Base-by-base conservation (phyloP, 371 early-diverging fungal species). In the Mucor plumbeus region DNA sequence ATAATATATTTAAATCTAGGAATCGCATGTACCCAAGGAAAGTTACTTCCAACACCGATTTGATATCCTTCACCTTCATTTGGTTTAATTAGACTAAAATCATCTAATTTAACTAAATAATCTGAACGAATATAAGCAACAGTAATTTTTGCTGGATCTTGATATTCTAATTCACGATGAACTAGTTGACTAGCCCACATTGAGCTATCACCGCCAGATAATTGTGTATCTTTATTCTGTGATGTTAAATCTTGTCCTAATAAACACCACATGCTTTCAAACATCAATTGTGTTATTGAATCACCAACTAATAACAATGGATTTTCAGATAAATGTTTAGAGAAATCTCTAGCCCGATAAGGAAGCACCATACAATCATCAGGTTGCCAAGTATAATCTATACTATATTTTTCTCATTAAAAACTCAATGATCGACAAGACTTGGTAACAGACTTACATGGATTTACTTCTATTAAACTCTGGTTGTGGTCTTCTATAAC, bases 51-150 rank as follows among this genome's bases (percentile, higher is more conserved):
- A 19, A 67, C 68, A 17, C 78, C 74, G 35, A 81, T 68, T 41
- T 67, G 47, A 31, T 67, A 63, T 1, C 81, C 81, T 60, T 76
- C 71, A 7, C 78, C 72, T 40, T 76, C 78, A 17, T 48, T 59
- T 0, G 78, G 75, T n/a, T 74, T 68, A 13, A 78, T 63, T 8
- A 78, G 50, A 39, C 72, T 74, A 58, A 71, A 74, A 54, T 78
- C 76, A 55, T 77, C 81, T 7, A 81, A 31, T 26, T 81, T 74
- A 7, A 83, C 19, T 21, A 83, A 56, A 65, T 83, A 83, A 47
- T 83, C 83, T 0, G 78, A 72, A 15, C 83, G 72, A 41, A 83
- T 68, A 55, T 76, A 83, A 7, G 77, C 79, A 11, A 77, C 61
- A 44, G 69, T 64, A 17, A 50, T 19, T 7, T 36, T 58, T 10